phyloP scores from a whole-genome alignment of 1,284 basidiomycete species.

The Pholiota adiposa region DNA sequence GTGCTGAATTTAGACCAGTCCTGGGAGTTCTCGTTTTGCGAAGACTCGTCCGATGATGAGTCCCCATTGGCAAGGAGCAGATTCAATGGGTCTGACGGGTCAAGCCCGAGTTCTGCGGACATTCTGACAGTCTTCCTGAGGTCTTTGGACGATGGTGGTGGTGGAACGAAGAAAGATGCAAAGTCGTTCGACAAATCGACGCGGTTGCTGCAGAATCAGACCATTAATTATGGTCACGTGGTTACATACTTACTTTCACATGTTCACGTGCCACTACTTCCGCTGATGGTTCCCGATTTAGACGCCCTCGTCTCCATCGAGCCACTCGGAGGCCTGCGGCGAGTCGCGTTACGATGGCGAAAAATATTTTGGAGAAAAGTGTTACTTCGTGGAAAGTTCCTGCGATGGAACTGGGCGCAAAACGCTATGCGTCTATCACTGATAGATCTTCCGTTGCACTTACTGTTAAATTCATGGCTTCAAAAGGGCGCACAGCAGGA shows the following conservation, averaged over 20 bases:
- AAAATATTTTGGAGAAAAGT: too few relatives aligned
- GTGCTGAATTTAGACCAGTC: slow-evolving; percentile 58
- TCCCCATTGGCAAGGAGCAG: slow-evolving; percentile 47
- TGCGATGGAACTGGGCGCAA: too few relatives aligned
- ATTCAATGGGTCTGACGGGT: slow-evolving; percentile 58
- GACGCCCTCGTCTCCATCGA: neutral
- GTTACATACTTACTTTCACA: neutral
- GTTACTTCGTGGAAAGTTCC: too few relatives aligned
- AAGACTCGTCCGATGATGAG: slow-evolving; percentile 38
- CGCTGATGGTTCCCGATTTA: neutral
- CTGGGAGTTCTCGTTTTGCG: slow-evolving; percentile 33
- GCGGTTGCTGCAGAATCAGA: slow-evolving; percentile 19
- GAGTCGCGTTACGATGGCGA: too few relatives aligned
- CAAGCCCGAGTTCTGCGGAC: slow-evolving; percentile 45
- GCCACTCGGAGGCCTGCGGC: too few relatives aligned
- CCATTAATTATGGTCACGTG: slow-evolving; percentile 18
- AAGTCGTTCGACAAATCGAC: slow-evolving; percentile 12
- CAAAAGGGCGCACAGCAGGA: too few relatives aligned
- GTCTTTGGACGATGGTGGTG: neutral
- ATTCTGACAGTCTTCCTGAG: slow-evolving; percentile 19
- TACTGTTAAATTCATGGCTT: too few relatives aligned
- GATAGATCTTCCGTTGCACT: too few relatives aligned
- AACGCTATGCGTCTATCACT: too few relatives aligned
- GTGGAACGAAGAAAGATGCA: neutral
- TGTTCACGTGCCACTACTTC: neutral